Evolutionary conservation across 768 basidiomycete species (phyloP).

Genomic region (Termitomyces sp.): DNA sequence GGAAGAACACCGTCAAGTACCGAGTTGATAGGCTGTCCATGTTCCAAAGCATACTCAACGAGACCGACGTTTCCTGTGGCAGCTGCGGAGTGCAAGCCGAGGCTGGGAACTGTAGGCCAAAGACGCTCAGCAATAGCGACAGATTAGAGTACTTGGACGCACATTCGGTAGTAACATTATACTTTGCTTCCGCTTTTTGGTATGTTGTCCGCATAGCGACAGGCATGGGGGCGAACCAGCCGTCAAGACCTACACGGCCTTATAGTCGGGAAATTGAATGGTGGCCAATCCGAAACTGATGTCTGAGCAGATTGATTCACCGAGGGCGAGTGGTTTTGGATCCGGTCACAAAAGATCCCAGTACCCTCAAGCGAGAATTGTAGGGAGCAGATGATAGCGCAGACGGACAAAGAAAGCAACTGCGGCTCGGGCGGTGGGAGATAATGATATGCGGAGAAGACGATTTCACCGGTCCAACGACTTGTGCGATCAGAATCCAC

Average conservation of each 20-base stretch:
- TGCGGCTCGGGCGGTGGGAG: conserved; percentile 3
- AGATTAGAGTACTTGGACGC: conserved; percentile 21
- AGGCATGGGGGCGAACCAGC: conserved; percentile 36
- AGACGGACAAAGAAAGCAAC: background rate
- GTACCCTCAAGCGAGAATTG: background rate
- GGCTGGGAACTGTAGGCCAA: conserved; percentile 56
- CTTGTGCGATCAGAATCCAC: conserved; percentile 21
- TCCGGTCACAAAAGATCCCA: conserved; percentile 3
- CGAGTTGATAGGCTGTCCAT: conserved; percentile 95
- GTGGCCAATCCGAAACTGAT: conserved; percentile 19
- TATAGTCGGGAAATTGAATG: conserved; percentile 16
- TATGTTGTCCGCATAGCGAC: conserved; percentile 45
- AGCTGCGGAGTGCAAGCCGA: conserved; percentile 75
- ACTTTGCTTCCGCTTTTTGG: conserved; percentile 51
- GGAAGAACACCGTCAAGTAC: conserved; percentile 97
- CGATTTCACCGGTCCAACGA: conserved; percentile 15
- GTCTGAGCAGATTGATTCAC: conserved; percentile 22
- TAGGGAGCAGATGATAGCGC: background rate
- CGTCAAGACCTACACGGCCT: conserved; percentile 16
- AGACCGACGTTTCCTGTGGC: conserved; percentile 88
- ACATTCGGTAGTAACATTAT: conserved; percentile 60
- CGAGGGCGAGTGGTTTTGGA: conserved; percentile 14
- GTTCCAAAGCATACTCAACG: conserved; percentile 87
- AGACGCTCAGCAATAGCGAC: conserved; percentile 1
- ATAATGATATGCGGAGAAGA: conserved; percentile 19